A percentile compares a stretch with the other conserved stretches of the same genome.
Evolutionary conservation across 2,329 filamentous ascomycete species (phyloP).

Genomic region (Tetracladium maxilliforme): DNA sequence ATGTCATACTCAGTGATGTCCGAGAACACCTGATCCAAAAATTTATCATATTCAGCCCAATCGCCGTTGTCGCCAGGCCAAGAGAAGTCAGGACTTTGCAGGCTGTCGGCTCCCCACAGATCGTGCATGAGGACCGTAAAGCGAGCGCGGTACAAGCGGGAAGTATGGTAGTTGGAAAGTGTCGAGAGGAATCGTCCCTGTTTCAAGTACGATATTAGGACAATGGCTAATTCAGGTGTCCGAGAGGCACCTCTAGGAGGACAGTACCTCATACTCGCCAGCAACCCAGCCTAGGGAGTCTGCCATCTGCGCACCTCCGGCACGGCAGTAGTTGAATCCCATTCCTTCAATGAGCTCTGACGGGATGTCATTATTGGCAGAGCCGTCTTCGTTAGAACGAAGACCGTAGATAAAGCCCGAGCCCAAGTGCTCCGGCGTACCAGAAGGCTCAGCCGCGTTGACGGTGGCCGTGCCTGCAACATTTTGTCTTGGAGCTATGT

Average conservation of each 20-base stretch:
- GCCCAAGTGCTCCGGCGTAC: slow-evolving; percentile 18
- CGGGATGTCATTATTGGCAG: no score
- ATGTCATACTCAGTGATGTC: slow-evolving; percentile 21
- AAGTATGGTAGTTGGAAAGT: slow-evolving; percentile 27
- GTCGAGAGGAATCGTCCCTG: slow-evolving; percentile 24
- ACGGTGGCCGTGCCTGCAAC: slow-evolving; percentile 9
- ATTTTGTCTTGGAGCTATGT: no score
- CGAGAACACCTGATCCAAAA: slow-evolving; percentile 20
- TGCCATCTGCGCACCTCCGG: slow-evolving; percentile 23
- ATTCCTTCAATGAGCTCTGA: no score
- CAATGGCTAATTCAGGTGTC: no score
- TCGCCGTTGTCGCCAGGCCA: slow-evolving; percentile 34
- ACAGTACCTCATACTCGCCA: no score
- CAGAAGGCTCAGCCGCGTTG: slow-evolving; percentile 15
- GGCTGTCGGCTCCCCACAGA: slow-evolving; percentile 30
- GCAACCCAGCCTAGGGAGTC: no score
- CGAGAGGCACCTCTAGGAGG: no score
- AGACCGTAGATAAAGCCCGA: slow-evolving; percentile 26
- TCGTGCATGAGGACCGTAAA: slow-evolving; percentile 31
- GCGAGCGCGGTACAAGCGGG: slow-evolving; percentile 21
- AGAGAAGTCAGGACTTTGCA: slow-evolving; percentile 16
- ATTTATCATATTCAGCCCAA: slow-evolving; percentile 28
- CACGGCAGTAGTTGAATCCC: slow-evolving; percentile 21
- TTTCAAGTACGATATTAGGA: no score
- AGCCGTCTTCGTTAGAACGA: no score